These are phyloP conservation scores for Rhodamnia rubescens DNA, from an alignment of 345 rosid species.

Conservation along the genomic window DNA sequence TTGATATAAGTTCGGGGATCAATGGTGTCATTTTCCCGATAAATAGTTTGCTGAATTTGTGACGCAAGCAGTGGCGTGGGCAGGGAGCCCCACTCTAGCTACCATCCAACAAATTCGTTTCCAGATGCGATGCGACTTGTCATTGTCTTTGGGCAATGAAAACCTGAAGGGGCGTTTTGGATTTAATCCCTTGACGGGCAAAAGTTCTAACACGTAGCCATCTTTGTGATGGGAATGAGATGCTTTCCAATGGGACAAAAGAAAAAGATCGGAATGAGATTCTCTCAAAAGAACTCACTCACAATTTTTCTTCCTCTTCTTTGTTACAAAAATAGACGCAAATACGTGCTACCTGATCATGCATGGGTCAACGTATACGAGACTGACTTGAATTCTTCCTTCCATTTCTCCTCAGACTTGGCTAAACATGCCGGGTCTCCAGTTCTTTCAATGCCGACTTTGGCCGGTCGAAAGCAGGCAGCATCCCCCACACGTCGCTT, in stretches of 20 bases:
- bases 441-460: background rate
- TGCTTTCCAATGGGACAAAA: background rate
- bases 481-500: background rate
- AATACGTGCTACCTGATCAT: background rate
- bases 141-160: background rate
- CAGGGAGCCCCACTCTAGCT: background rate
- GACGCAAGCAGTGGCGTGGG: background rate
- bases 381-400: background rate
- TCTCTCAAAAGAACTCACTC: background rate
- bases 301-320: background rate
- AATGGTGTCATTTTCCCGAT: too few species aligned
- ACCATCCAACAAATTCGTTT: background rate
- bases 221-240: background rate
- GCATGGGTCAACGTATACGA: background rate
- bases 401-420: background rate
- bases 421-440: background rate
- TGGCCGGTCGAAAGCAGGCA: background rate
- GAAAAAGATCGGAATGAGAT: background rate
- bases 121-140: background rate
- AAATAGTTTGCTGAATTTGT: background rate
- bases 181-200: background rate
- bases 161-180: background rate
- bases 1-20: too few species aligned
- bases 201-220: background rate
- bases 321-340: background rate